Conservation (phyloP, 371 early-diverging fungal species). For the Haplosporangium sp. region DNA sequence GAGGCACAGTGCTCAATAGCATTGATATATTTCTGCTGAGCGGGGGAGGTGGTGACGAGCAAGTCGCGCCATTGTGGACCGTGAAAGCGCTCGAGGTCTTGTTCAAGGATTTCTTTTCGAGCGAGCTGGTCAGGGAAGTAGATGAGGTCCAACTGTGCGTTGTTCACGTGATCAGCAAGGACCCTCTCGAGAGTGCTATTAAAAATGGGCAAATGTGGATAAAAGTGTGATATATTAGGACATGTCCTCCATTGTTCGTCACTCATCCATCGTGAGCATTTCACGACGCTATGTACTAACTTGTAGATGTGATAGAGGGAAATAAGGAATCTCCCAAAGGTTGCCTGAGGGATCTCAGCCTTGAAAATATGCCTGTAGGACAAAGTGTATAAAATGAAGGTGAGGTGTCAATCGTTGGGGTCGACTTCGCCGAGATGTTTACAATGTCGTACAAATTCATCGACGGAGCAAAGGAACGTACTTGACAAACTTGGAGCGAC, state of each 20-base stretch:
- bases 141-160: slow-evolving; percentile 59
- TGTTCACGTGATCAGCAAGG: slow-evolving; percentile 61
- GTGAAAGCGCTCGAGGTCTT: slow-evolving; percentile 66
- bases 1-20: slow-evolving; percentile 62
- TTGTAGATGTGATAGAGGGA: slow-evolving; percentile 51
- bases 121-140: slow-evolving; percentile 67
- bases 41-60: slow-evolving; percentile 62
- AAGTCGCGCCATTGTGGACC: slow-evolving; percentile 57
- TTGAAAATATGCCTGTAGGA: slow-evolving; percentile 39
- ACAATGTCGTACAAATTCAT: no score
- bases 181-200: slow-evolving; percentile 61
- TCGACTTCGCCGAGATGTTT: no score
- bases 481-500: slow-evolving; percentile 71
- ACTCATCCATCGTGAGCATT: no score
- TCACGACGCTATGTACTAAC: not conserved
- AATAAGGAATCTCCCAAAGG: slow-evolving; percentile 49
- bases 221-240: not conserved
- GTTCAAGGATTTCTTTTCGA: slow-evolving; percentile 54
- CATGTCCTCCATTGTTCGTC: no score
- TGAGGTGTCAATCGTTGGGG: no score
- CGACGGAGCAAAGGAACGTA: slow-evolving; percentile 13
- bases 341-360: slow-evolving; percentile 35
- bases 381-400: not conserved
- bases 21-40: slow-evolving; percentile 60
- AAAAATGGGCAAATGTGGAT: not conserved